Base-by-base conservation (phyloP, 441 rosid species). In the Melastoma candidum region DNA sequence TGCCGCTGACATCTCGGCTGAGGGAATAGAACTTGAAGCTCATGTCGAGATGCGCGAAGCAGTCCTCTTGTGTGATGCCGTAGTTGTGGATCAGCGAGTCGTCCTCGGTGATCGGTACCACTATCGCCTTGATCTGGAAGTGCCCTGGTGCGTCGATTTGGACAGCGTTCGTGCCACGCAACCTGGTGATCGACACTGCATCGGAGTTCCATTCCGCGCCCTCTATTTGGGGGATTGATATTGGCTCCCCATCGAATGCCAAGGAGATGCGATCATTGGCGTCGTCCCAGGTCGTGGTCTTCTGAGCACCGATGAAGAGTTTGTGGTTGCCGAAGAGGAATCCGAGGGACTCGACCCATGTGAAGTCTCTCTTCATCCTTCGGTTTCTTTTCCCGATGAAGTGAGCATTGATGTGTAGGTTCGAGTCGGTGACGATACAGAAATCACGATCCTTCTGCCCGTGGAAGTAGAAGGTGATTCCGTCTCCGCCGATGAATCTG, bases 61-160 rank as follows among this genome's bases (percentile, higher is more conserved):
- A 75, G 27, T 82, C 77, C 11, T 80, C 82, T 52, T 69, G 65
- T 2, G 73, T 67, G 12, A 80, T 73, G 49, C 73, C 80, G 49
- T 80, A 85, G 67, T 74, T 76, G 68, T 75, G 87, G 59, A 75
- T 68, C 69, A 69, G 71, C 22, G 81, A 82, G n/a, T 85, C 90
- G 53, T 77, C 71, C 67, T 72, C 71, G 0, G 84, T 80, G 50
- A 80, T 80, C 1, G 83, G 82, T 1, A 75, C 77, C 43, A 80
- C 87, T 59, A 68, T 71, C 49, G 81, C 79, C 14, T 73, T 72
- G 63, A 80, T 74, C 66, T 69, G 68, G 61, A 80, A 63, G 49
- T 49, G 56, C 2, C 87, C 79, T 54, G 74, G 71, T 11, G 69
- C 74, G 58, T 75, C 76, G 25, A 80, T 59, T 2, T 12, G 10